These are phyloP conservation scores for Santalum album DNA, from an alignment of 164 flowering plant genomes.

Conservation along the genomic window DNA sequence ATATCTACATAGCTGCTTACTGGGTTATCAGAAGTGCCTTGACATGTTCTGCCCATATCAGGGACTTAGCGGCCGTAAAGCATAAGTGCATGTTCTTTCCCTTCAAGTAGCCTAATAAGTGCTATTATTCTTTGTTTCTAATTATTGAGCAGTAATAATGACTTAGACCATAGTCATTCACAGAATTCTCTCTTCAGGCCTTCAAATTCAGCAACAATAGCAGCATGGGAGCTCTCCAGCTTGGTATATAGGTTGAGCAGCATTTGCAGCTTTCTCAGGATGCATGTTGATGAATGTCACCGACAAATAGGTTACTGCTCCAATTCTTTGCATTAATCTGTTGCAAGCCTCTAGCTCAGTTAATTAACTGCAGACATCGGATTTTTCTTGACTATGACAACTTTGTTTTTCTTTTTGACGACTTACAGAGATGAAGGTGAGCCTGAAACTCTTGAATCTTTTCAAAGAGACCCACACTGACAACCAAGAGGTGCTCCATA, in stretches of 20 bases:
- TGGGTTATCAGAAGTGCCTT: slow-evolving; percentile 61
- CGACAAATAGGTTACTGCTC: slow-evolving; percentile 42
- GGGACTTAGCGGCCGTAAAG: slow-evolving; percentile 31
- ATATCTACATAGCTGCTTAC: slow-evolving; percentile 47
- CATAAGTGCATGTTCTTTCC: slow-evolving; percentile 74
- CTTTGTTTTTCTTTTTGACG: no score
- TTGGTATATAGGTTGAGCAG: slow-evolving; percentile 31
- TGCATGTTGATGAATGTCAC: slow-evolving; percentile 36
- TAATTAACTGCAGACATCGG: background rate
- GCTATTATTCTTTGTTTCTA: background rate
- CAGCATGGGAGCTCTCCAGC: slow-evolving; percentile 59
- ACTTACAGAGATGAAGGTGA: slow-evolving; percentile 36
- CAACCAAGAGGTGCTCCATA: slow-evolving; percentile 54
- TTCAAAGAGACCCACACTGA: slow-evolving; percentile 30
- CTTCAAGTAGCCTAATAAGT: slow-evolving; percentile 13
- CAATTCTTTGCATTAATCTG: background rate
- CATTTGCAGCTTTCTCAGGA: slow-evolving; percentile 26
- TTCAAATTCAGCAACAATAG: slow-evolving; percentile 18
- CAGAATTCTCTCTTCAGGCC: slow-evolving; percentile 30
- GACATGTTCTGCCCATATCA: slow-evolving; percentile 37
- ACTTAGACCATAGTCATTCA: no score
- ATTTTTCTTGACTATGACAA: background rate
- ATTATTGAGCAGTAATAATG: no score
- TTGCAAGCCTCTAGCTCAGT: background rate
- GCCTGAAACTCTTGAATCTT: slow-evolving; percentile 31